Percentiles rank a stretch among this genome's conserved stretches.
Evolutionary conservation across 2,329 filamentous ascomycete species (phyloP).

Genomic region (Elsinoe perseae): DNA sequence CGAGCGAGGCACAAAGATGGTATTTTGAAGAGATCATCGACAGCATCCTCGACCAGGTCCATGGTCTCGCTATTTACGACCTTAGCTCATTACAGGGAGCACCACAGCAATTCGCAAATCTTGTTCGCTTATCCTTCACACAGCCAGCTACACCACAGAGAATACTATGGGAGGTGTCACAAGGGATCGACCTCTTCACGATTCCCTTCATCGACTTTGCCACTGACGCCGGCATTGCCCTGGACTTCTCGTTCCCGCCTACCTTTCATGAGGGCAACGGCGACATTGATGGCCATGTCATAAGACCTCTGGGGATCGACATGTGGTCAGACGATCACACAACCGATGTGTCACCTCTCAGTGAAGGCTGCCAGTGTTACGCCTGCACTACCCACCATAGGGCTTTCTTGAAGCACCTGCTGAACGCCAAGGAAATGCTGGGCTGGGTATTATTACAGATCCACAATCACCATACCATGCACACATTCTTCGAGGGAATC

Average conservation of each 20-base stretch:
- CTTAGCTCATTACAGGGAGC: constrained; percentile 61
- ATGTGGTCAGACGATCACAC: constrained; percentile 63
- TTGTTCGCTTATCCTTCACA: constrained; percentile 70
- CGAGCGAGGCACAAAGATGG: constrained; percentile 65
- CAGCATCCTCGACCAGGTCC: constrained; percentile 49
- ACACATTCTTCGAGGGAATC: constrained; percentile 64
- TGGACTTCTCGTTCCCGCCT: constrained; percentile 67
- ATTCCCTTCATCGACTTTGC: constrained; percentile 65
- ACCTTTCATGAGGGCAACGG: constrained; percentile 16
- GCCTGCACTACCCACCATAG: constrained; percentile 75
- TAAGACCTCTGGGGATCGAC: constrained; percentile 59
- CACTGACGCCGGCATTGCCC: constrained; percentile 78
- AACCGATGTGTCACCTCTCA: constrained; percentile 55
- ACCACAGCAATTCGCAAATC: constrained; percentile 48
- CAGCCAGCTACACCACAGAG: constrained; percentile 64
- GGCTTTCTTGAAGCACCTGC: constrained; percentile 80
- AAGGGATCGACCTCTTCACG: constrained; percentile 73
- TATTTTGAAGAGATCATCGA: constrained; percentile 71
- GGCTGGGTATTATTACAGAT: constrained; percentile 89
- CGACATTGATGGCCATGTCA: constrained; percentile 18
- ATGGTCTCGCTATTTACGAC: constrained; percentile 72
- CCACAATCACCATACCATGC: constrained; percentile 73
- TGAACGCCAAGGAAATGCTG: constrained; percentile 90
- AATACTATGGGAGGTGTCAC: constrained; percentile 63
- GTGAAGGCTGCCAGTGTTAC: constrained; percentile 65